Evolutionary conservation across 1,284 basidiomycete genomes (phyloP).

Genomic region (Sporisorium sorghi): DNA sequence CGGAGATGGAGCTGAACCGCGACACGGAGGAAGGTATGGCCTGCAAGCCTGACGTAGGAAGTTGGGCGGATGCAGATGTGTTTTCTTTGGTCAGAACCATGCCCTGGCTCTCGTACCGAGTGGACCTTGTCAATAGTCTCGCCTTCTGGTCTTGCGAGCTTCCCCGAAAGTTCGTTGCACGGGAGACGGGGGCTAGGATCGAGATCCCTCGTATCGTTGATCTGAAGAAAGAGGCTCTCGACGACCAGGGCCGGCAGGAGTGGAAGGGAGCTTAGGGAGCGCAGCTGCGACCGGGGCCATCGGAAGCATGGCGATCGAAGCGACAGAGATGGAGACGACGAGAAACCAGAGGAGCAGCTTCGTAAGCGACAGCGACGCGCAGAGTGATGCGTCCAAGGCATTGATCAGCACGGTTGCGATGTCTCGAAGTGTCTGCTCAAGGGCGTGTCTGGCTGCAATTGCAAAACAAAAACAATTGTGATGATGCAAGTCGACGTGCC

Average conservation of each 20-base stretch:
- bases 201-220: not conserved
- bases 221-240: not conserved
- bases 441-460: not conserved
- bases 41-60: slow-evolving; percentile 3
- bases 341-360: too few relatives aligned
- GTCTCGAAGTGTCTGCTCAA: not conserved
- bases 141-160: not conserved
- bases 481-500: not conserved
- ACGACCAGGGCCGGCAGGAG: not conserved
- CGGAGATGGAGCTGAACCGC: too few relatives aligned
- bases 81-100: not conserved
- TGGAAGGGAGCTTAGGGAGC: not conserved
- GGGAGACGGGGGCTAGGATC: not conserved
- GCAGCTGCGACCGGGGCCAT: not conserved
- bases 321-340: not conserved
- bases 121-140: not conserved
- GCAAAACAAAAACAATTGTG: not conserved
- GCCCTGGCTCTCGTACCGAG: slow-evolving; percentile 4
- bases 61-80: slow-evolving; percentile 11
- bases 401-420: not conserved
- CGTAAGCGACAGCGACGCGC: not conserved
- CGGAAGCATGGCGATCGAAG: not conserved
- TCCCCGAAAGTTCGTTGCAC: not conserved
- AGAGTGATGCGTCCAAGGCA: not conserved
- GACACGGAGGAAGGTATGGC: too few relatives aligned